Percentiles rank a stretch among this genome's conserved stretches.
Evolutionary conservation across 169 alveolate genomes (phyloP).

Genomic region (Plasmodium knowlesi): DNA sequence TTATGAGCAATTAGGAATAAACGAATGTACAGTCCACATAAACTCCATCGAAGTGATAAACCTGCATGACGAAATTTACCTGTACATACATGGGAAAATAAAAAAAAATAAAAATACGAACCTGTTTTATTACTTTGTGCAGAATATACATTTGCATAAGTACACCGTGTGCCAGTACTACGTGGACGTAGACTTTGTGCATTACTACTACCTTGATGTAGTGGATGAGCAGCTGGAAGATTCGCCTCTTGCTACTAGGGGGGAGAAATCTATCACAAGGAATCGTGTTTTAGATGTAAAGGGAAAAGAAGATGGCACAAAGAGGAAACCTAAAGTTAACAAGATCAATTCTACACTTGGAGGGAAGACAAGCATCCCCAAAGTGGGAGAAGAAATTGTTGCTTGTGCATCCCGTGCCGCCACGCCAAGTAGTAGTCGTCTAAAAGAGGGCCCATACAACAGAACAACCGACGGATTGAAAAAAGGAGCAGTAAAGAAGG

Average conservation of each 20-base stretch:
- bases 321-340: constrained; percentile 9
- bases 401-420: neutral
- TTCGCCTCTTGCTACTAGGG: neutral
- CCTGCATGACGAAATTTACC: constrained; percentile 46
- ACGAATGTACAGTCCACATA: constrained; percentile 59
- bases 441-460: neutral
- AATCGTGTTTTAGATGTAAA: neutral
- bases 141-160: constrained; percentile 57
- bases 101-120: constrained; percentile 49
- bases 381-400: neutral
- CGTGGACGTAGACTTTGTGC: constrained; percentile 66
- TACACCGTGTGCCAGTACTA: constrained; percentile 48
- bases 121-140: constrained; percentile 25
- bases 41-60: constrained; percentile 47
- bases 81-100: constrained; percentile 65
- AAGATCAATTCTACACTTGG: neutral
- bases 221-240: neutral
- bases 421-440: neutral
- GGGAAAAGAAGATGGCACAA: constrained; percentile 15
- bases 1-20: constrained; percentile 16
- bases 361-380: neutral
- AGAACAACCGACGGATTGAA: neutral
- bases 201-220: constrained; percentile 4
- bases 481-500: neutral
- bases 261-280: neutral